Evolutionary conservation across 1,284 basidiomycete species (phyloP), one percentile per base, ranked within the genome.

Genomic region (Termitomyces sp.): DNA sequence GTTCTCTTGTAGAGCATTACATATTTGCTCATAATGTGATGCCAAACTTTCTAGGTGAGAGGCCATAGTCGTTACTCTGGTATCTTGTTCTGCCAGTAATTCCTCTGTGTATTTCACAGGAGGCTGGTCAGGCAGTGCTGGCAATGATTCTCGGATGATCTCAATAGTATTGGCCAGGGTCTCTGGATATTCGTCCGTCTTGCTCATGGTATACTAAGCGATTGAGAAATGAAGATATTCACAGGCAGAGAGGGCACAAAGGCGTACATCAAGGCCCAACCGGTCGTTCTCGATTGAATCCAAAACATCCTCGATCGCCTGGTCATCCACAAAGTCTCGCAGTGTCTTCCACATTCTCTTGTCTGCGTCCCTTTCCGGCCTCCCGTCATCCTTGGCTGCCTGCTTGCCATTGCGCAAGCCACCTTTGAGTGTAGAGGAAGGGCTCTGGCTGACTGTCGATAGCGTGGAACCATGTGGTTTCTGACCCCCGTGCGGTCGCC

Each of bases 301-400:
- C 49, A 87, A 64, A 17, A 83, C 76, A 53, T 88, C 84, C 54
- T 92, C 89, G 42, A 92, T 84, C 8, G 82, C 84, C 33, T 82
- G 77, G 61, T 91, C 90, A 62, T 90, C 87, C 28, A 90, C 85
- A 68, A 92, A 92, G 64, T 91, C 88, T 31, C 90, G 76, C 43
- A 92, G 64, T 0, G 85, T 88, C 75, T 90, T 92, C 89, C 90
- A 92, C 43, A 71, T 74, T 39, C 72, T 76, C 54, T 83, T 72
- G 59, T 88, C 84, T 24, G 66, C 62, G 15, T 65, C 62, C 51
- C 55, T 33, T 28, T 45, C 55, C 34, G 61, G 55, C 47, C 62
- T 63, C 42, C 55, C 60, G n/a, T 31, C 58, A 17, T 63, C 61
- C 51, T 51, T 60, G 7, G 36, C 42, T n/a, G 53, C 34, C 49